phyloP scores from a whole-genome alignment of 1,139 yeast genomes.

The Zygosaccharomyces pseudobailii region DNA sequence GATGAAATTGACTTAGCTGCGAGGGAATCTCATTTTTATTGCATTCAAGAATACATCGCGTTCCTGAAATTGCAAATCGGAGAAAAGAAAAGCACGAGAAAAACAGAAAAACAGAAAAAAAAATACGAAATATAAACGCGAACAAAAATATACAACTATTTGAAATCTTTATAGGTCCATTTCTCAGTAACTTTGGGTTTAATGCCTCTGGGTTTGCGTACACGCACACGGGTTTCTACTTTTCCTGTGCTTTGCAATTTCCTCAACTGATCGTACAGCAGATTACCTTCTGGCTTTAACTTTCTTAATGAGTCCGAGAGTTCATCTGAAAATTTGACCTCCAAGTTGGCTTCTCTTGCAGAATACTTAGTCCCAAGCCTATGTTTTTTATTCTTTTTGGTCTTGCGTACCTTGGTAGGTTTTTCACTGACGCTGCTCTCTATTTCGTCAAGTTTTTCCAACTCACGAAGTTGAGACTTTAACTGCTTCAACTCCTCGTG shows the following conservation, averaged over 20 bases:
- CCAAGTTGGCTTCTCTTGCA: constrained; percentile 61
- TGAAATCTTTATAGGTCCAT: constrained; percentile 89
- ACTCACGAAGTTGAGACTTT: constrained; percentile 52
- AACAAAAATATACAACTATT: constrained; percentile 36
- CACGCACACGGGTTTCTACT: constrained; percentile 77
- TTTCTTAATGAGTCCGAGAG: constrained; percentile 78
- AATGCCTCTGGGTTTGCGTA: constrained; percentile 59
- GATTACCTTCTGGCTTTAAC: constrained; percentile 86
- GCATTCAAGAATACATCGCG: not conserved
- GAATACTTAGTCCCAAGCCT: constrained; percentile 51
- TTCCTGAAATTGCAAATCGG: not conserved
- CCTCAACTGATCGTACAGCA: constrained; percentile 77
- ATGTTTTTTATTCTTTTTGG: constrained; percentile 35
- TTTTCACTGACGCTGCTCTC: constrained; percentile 32
- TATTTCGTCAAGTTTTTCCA: constrained; percentile 52
- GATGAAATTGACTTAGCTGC: not conserved
- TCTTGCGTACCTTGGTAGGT: constrained; percentile 22
- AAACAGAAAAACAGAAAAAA: constrained; percentile 1
- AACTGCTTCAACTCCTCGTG: constrained; percentile 55
- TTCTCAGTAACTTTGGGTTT: constrained; percentile 77
- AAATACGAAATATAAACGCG: constrained; percentile 4
- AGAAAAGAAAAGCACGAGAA: not conserved
- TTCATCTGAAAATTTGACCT: constrained; percentile 86
- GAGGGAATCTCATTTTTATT: not conserved
- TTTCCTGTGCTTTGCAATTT: constrained; percentile 79